Base-by-base conservation (phyloP, 2,329 filamentous ascomycete genomes). In the Pyrenophora seminiperda region DNA sequence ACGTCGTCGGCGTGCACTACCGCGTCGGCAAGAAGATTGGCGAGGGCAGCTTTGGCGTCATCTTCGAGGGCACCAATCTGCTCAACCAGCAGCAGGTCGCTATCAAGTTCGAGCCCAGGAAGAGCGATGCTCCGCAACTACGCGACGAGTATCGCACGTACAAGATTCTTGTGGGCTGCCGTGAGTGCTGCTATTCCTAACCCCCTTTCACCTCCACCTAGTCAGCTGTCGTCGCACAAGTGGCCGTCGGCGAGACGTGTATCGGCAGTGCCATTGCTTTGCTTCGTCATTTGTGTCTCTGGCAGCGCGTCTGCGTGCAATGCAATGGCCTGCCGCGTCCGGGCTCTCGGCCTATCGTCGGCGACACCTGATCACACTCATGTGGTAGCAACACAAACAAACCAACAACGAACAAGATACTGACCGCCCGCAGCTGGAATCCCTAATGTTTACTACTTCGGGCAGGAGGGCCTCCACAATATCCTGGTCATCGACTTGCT, bases 61-160 rank as follows among this genome's bases (percentile, higher is more conserved):
- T 97, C 73, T 97, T 97, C 71, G 94, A 97, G 77, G 94, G 94
- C 65, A 97, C 92, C 71, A 99, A 99, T 75, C 83, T 99, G 66
- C 83, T 99, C 75, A 99, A 99, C 82, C 97, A 96, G 77, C 94
- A 97, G 76, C 92, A 97, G 79, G 93, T 99, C 58, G 94, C 94
- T 70, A 99, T 99, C 82, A 99, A 99, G 82, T 99, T 99, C 78
- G 94, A 99, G 88, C 94, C 94, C 53, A 85, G 94, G 66, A 99
- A 99, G 81, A 97, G 93, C 76, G 94, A 99, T 79, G 94, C 94
- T 73, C 94, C 94, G 50, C 94, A 99, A 76, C 79, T 99, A 62
- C 88, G 94, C 76, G 94, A 99, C 83, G 94, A 99, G 76, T 99
- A 99, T 76, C 86, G 94, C 70, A 99, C 94, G 53, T 99, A 99